These are phyloP conservation scores for Pseudovirgaria hyperparasitica DNA, from an alignment of 2,329 filamentous ascomycete genomes.

Conservation along the genomic window DNA sequence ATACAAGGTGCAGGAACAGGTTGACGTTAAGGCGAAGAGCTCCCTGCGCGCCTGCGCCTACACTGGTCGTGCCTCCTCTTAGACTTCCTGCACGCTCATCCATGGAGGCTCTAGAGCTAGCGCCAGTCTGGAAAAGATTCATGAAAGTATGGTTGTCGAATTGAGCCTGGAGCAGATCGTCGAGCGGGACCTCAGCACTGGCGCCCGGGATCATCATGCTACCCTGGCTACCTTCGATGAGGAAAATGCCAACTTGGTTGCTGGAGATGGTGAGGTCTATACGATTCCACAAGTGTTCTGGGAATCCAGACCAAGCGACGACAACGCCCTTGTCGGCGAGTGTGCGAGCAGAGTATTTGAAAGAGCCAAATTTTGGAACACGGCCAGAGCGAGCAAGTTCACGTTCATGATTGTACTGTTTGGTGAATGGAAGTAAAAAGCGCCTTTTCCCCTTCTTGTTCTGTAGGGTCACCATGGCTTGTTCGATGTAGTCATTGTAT, in stretches of 20 bases:
- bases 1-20: conserved; percentile 86
- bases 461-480: conserved; percentile 92
- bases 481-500: conserved; percentile 98
- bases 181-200: conserved; percentile 75
- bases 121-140: conserved; percentile 53
- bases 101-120: conserved; percentile 1
- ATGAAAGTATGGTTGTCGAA: conserved; percentile 96
- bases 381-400: conserved; percentile 87
- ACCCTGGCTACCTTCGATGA: conserved; percentile 78
- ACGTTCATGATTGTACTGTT: conserved; percentile 96
- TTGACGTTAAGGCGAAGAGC: conserved; percentile 84
- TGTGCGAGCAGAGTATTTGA: conserved; percentile 86
- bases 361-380: conserved; percentile 93
- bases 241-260: conserved; percentile 89
- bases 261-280: conserved; percentile 90
- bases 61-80: conserved; percentile 17
- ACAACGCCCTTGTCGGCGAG: conserved; percentile 89
- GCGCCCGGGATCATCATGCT: conserved; percentile 94
- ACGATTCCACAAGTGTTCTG: conserved; percentile 74
- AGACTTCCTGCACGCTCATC: conserved; percentile 42
- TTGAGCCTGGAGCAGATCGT: conserved; percentile 89
- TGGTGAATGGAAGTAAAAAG: conserved; percentile 91
- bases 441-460: conserved; percentile 93
- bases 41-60: conserved; percentile 11
- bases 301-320: conserved; percentile 77